A percentile compares a stretch with the other conserved stretches of the same genome.
Evolutionary conservation across 495 filamentous ascomycete species (phyloP).

Genomic region (Choiromyces venosus): DNA sequence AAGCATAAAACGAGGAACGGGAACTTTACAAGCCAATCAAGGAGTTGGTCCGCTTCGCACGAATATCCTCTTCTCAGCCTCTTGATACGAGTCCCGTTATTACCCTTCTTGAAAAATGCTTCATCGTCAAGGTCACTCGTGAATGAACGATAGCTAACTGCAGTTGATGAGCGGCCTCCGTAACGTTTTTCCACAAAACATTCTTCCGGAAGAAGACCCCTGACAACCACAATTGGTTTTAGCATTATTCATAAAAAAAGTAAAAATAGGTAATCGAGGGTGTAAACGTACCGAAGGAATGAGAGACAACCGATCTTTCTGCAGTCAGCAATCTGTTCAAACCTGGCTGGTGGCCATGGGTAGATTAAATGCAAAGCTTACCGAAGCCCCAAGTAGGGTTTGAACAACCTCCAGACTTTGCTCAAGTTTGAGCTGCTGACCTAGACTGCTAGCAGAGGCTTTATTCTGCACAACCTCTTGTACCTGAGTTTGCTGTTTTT

Average conservation of each 20-base stretch:
- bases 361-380: constrained; percentile 12
- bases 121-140: constrained; percentile 28
- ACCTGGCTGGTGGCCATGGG: not conserved
- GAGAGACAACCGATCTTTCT: constrained; percentile 38
- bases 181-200: constrained; percentile 41
- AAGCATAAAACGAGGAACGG: not conserved
- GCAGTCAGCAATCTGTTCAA: not conserved
- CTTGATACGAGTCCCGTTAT: constrained; percentile 36
- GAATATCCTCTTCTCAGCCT: constrained; percentile 39
- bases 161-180: constrained; percentile 20
- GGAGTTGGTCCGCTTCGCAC: constrained; percentile 37
- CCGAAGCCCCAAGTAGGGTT: constrained; percentile 40
- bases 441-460: constrained; percentile 11
- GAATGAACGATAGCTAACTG: constrained; percentile 28
- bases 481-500: constrained; percentile 19
- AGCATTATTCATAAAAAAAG: not conserved
- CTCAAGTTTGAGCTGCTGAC: constrained; percentile 38
- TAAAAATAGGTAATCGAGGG: not conserved
- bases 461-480: constrained; percentile 10
- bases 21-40: constrained; percentile 38
- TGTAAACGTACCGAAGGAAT: constrained; percentile 31
- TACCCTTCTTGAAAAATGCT: constrained; percentile 15
- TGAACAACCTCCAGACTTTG: constrained; percentile 43
- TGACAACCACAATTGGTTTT: constrained; percentile 17
- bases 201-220: constrained; percentile 42